phyloP scores from a whole-genome alignment of 2,329 filamentous ascomycete genomes.

The Curvularia lunata region DNA sequence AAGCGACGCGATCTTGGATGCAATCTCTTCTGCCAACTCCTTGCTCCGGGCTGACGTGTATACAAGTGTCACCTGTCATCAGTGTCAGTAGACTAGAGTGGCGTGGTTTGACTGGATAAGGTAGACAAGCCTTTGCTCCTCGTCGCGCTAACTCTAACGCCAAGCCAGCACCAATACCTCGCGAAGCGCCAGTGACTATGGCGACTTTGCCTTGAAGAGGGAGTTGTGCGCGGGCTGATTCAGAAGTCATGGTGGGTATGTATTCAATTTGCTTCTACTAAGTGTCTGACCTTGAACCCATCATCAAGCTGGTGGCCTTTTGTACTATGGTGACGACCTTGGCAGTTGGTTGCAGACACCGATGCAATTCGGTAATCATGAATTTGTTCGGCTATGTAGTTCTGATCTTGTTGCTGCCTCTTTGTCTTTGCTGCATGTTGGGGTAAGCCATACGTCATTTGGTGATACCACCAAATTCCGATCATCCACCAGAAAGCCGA shows the following conservation, averaged over 20 bases:
- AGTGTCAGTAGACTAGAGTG: conserved; percentile 10
- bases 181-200: conserved; percentile 59
- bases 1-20: conserved; percentile 44
- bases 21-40: conserved; percentile 41
- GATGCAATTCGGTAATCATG: not conserved
- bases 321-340: not conserved
- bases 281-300: not conserved
- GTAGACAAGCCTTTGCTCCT: conserved; percentile 50
- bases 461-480: conserved; percentile 1
- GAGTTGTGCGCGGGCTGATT: conserved; percentile 11
- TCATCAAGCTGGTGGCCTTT: not conserved
- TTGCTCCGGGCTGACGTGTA: conserved; percentile 53
- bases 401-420: not conserved
- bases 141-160: conserved; percentile 57
- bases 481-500: conserved; percentile 14
- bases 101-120: not conserved
- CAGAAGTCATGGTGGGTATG: conserved; percentile 21
- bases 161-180: conserved; percentile 58
- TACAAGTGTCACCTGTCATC: conserved; percentile 50
- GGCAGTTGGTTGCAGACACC: not conserved
- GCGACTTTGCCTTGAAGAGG: conserved; percentile 49
- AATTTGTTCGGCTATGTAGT: not conserved
- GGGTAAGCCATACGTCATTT: conserved; percentile 7
- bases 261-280: not conserved
- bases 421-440: not conserved